phyloP scores from a whole-genome alignment of 257 asterid genomes.

The Solanum peruvianum region DNA sequence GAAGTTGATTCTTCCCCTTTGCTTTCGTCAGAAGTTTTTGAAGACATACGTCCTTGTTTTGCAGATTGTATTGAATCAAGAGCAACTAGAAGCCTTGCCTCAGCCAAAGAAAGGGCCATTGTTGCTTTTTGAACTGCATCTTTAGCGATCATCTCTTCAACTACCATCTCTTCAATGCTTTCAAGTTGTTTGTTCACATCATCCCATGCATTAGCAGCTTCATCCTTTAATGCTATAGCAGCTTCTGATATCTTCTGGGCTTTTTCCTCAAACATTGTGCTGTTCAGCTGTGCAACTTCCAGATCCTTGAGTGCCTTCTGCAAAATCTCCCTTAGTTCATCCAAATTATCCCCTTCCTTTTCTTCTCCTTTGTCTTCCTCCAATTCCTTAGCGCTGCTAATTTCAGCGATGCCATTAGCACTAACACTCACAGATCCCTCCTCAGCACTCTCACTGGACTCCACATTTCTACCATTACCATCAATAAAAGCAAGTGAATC shows the following conservation, averaged over 20 bases:
- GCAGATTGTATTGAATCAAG: conserved; percentile 32
- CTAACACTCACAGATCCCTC: conserved; percentile 8
- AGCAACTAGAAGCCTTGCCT: conserved; percentile 62
- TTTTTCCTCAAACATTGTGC: conserved; percentile 71
- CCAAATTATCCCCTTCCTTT: conserved; percentile 45
- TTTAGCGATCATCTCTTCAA: conserved; percentile 62
- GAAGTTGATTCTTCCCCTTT: conserved; percentile 27
- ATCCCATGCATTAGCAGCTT: conserved; percentile 57
- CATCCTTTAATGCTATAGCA: conserved; percentile 85
- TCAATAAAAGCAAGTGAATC: conserved; percentile 68
- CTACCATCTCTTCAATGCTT: conserved; percentile 42
- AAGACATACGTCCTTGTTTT: conserved; percentile 19
- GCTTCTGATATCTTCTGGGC: conserved; percentile 89
- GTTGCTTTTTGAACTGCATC: conserved; percentile 65
- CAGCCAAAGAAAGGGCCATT: conserved; percentile 70
- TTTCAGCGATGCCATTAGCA: conserved; percentile 18
- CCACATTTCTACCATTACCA: conserved; percentile 49
- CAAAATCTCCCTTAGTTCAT: conserved; percentile 64
- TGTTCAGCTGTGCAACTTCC: conserved; percentile 65
- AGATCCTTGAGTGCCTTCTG: conserved; percentile 72
- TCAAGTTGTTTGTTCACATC: conserved; percentile 41
- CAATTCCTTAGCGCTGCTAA: conserved; percentile 21
- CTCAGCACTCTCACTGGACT: conserved; percentile 21
- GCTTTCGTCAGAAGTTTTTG: conserved; percentile 12
- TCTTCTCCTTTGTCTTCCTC: conserved; percentile 23